Evolutionary conservation across 2,329 filamentous ascomycete genomes (phyloP), one percentile per base, ranked within the genome.

Genomic region (Ophiostoma fasciatum): DNA sequence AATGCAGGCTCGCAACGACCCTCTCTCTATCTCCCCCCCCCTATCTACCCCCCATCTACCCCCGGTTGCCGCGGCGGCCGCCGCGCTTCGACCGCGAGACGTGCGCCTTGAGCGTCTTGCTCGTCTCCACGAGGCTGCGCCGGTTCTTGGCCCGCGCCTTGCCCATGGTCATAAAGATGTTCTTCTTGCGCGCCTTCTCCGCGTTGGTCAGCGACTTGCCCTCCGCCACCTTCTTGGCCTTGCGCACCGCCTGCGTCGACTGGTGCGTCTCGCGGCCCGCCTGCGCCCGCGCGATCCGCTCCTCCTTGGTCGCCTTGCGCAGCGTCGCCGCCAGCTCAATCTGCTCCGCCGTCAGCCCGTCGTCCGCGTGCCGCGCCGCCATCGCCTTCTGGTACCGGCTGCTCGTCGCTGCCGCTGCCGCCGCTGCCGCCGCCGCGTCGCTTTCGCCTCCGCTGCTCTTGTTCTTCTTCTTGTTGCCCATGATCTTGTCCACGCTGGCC

Each of bases 181-280:
- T 98, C 81, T 98, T 98, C 70, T 83, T 84, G 48, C 88, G 68
- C 28, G 82, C 75, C 73, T 98, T 98, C 66, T 98, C 90, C 63
- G 82, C 82, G 61, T 98, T 98, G 46, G 88, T 96, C 26, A 84
- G 87, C 55, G 82, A 93, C 75, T 96, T 96, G 51, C 90, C 90
- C 60, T 85, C 74, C 2, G 75, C 69, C 49, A 78, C 74, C 71
- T 93, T 93, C 68, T 87, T 83, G 55, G 83, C 75, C 66, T 84
- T 83, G 50, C 82, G 70, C 53, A 82, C 77, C 13, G 85, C 85
- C 45, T 83, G 77, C 36, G 82, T 90, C 44, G 75, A 82, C 63
- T 88, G 85, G 63, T 94, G 85, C 55, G 90, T 77, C 34, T 74
- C 66, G 21, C 79, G 74, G 52, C 84, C 82, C 48, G 87, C 85